Evolutionary conservation across 331 rosid genomes (phyloP), one percentile per base, ranked within the genome.

Genomic region (Malus hybrid): DNA sequence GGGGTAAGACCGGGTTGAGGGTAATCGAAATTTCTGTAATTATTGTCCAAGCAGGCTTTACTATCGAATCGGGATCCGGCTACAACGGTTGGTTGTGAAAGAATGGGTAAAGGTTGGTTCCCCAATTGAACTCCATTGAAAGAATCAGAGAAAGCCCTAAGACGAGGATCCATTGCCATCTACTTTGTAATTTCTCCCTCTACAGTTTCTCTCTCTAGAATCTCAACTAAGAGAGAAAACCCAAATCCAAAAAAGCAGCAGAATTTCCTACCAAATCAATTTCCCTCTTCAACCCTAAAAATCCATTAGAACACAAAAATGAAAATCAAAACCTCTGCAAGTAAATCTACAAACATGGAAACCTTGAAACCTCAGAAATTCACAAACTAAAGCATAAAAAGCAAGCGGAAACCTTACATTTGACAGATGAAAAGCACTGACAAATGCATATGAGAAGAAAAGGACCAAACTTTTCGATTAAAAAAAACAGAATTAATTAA

Each of bases 161-260:
- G 33, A 63, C 79, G 78, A 31, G 79, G 88, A 88, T 91, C 91
- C 96, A 85, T 91, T 54, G 72, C 74, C 76, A 86, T 72, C 72
- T 28, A 83, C 29, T 44, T 62, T 27, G 66, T 39, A 29, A 59
- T 18, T 36, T 8, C 65, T 27, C 75, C 0, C 59, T 52, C 19
- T 36, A 69, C 54, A 54, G 15, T 62, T 6, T 64, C 42, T 31
- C 18, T 64, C 42, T 31, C 18, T 24, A 33, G 18, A 67, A 29
- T 28, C 59, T 31, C 34, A 54, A 65, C 34, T 28, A 10, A 20
- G 31, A 59, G 64, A 59, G 64, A 65, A 14, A 34, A 65, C 55
- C 76, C 13, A 52, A 73, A 32, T 10, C 54, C 61, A 15, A 77
- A 67, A 10, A 69, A 44, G 24, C 60, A 39, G 42, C 76, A 60